Evolutionary conservation across 75 land plant genomes (phyloP), one percentile per base, ranked within the genome.

Genomic region (Selaginella tamariscina): DNA sequence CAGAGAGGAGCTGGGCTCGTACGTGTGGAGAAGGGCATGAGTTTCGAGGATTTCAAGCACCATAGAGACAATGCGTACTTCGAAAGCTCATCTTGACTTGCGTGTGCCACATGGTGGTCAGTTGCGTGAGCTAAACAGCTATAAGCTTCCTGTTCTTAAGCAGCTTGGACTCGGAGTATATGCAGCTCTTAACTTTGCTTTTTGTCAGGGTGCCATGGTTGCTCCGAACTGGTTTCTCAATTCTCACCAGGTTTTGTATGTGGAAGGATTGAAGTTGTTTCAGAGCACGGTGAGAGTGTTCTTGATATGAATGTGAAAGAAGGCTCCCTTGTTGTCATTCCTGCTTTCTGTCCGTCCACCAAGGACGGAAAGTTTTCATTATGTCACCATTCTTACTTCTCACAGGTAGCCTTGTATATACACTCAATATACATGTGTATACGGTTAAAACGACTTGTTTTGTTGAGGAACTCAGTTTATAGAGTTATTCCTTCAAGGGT

Each of bases 201-300:
- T 39, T 5, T 39, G 5, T 39, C 49, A 59, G 62, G 62, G 21
- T 21, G 62, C 62, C 21, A 59, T 59, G 62, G 62, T 59, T 59
- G 5, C 62, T 59, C 62, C 62, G 26, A 59, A 59, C 26, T 59
- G 26, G 27, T 21, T 59, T 21, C 62, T 2, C n/a, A n/a, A n/a
- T n/a, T 8, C 62, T 23, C 24, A 59, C n/a, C 24, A 59, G 62
- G 21, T 59, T 21, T 8, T 59, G 9, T 59, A 59, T n/a, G 62
- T 59, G 62, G 62, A 59, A 59, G 21, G 26, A 27, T 59, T 21
- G 27, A 59, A n/a, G 62, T n/a, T 21, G 62, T 59, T 8, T 21
- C 23, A 2, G 23, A 59, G 9, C 9, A 59, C 21, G 62, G 62
- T 5, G 27, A 27, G 26, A 21, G 62, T 8, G 26, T n/a, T 26